Evolutionary conservation across 2,329 filamentous ascomycete species (phyloP).

Genomic region (Colletotrichum sp.): DNA sequence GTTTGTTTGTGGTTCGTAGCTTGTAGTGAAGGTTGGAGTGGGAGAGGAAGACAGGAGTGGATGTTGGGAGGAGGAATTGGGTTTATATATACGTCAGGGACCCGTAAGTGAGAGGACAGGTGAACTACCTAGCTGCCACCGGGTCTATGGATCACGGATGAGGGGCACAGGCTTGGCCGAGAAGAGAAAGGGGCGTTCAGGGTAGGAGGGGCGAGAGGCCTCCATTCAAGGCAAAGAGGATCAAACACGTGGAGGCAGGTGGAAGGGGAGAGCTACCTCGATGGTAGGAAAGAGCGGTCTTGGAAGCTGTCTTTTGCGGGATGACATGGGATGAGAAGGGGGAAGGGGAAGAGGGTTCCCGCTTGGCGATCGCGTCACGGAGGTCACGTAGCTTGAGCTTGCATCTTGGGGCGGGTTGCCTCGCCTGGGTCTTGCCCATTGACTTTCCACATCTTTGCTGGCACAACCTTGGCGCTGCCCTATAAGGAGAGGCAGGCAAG

Average conservation of each 20-base stretch:
- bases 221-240: slow-evolving; percentile 5
- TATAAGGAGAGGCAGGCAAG: background rate
- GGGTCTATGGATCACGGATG: background rate
- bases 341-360: background rate
- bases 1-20: background rate
- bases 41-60: background rate
- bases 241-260: slow-evolving; percentile 15
- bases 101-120: background rate
- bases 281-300: slow-evolving; percentile 3
- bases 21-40: background rate
- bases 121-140: background rate
- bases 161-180: background rate
- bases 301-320: background rate
- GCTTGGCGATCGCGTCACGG: slow-evolving; percentile 14
- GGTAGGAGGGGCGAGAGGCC: slow-evolving; percentile 11
- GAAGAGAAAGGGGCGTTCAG: background rate
- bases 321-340: background rate
- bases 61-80: background rate
- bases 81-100: background rate
- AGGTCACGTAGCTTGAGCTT: background rate
- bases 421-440: background rate
- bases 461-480: background rate
- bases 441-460: background rate
- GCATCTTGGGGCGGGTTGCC: background rate
- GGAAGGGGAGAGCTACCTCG: background rate